These are phyloP conservation scores for Coprinellus micaceus DNA, from an alignment of 768 basidiomycete genomes.

Conservation along the genomic window DNA sequence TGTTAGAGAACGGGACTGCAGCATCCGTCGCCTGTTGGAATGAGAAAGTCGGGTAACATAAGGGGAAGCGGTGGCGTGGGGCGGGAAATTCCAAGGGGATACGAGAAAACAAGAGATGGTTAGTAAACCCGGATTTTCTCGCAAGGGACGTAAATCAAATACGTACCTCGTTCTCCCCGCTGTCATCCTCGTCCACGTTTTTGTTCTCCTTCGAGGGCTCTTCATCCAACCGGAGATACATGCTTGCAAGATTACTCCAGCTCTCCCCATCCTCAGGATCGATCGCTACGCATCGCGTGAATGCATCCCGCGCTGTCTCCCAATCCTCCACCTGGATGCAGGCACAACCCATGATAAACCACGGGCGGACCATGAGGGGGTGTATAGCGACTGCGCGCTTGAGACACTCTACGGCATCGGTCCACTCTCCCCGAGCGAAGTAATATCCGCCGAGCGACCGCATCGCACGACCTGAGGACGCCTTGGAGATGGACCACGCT, in stretches of 20 bases:
- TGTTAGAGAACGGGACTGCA: slow-evolving; percentile 63
- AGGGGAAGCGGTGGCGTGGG: not conserved
- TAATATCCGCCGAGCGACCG: slow-evolving; percentile 84
- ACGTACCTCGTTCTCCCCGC: slow-evolving; percentile 13
- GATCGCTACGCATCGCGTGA: slow-evolving; percentile 80
- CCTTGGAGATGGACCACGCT: slow-evolving; percentile 80
- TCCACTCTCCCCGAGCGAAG: slow-evolving; percentile 65
- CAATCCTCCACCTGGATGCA: slow-evolving; percentile 79
- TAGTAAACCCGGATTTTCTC: not conserved
- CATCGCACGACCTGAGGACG: slow-evolving; percentile 86
- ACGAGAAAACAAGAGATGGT: not conserved
- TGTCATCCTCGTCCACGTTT: slow-evolving; percentile 22
- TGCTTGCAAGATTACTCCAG: slow-evolving; percentile 95
- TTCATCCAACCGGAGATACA: slow-evolving; percentile 72
- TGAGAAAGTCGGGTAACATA: no score
- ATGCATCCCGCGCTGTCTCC: slow-evolving; percentile 80
- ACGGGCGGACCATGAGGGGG: slow-evolving; percentile 79
- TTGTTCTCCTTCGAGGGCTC: slow-evolving; percentile 38
- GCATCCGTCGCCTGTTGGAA: not conserved
- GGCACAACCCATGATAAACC: slow-evolving; percentile 97
- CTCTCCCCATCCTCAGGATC: slow-evolving; percentile 98
- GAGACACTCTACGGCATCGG: slow-evolving; percentile 61
- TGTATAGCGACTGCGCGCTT: slow-evolving; percentile 81
- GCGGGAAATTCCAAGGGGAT: not conserved
- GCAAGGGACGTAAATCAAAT: not conserved